These are phyloP conservation scores for Pleurotus tuber-regium DNA, from an alignment of 768 basidiomycete genomes.

Conservation along the genomic window DNA sequence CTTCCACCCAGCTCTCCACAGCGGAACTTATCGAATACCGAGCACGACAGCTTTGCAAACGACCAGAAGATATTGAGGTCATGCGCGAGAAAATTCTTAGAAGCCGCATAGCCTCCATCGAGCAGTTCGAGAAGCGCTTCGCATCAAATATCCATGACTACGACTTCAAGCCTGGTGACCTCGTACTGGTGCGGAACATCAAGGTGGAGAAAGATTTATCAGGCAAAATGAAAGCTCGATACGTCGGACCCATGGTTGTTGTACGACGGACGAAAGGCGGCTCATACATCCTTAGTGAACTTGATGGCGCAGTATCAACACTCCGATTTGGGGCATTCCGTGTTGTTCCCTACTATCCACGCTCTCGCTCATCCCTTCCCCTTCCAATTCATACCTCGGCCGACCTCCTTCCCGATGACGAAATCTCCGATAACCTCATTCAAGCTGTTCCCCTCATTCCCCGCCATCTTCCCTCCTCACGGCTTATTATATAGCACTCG, in stretches of 20 bases:
- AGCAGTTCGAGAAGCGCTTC: constrained; percentile 23
- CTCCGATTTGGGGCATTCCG: constrained; percentile 10
- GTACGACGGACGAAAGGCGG: constrained; percentile 4
- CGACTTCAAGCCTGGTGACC: constrained; percentile 24
- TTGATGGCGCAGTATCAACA: constrained; percentile 8
- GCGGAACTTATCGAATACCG: background rate
- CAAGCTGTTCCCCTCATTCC: background rate
- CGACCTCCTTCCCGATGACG: background rate
- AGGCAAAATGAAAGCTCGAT: constrained; percentile 4
- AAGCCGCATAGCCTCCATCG: constrained; percentile 17
- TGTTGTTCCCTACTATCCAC: constrained; percentile 15
- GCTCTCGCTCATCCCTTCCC: background rate
- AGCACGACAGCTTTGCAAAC: constrained; percentile 22
- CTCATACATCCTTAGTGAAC: constrained; percentile 9
- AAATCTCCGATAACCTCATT: background rate
- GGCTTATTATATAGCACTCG: background rate
- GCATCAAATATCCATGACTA: constrained; percentile 17
- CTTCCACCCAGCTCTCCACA: background rate
- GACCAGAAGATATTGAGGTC: constrained; percentile 18
- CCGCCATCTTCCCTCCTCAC: background rate
- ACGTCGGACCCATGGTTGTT: constrained; percentile 8
- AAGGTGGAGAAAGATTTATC: background rate
- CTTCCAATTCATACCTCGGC: background rate
- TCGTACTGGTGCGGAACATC: constrained; percentile 34
- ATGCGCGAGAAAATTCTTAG: constrained; percentile 16